A percentile compares a stretch with the other conserved stretches of the same genome.
These are phyloP conservation scores for Coemansia sp. DNA, from an alignment of 192 early-diverging fungal genomes.

Conservation along the genomic window DNA sequence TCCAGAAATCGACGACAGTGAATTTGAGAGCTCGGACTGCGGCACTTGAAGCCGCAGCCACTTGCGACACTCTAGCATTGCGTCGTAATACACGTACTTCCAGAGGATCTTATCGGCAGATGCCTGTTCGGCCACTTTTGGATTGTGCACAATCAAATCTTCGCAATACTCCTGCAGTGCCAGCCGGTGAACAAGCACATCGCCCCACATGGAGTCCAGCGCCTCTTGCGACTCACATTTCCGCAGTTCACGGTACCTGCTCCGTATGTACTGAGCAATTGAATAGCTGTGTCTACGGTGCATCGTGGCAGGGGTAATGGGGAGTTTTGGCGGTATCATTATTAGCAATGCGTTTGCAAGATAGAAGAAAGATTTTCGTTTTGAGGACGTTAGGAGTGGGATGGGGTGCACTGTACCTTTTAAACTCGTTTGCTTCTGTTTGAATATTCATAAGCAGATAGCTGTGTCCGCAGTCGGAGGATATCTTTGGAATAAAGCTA, in stretches of 20 bases:
- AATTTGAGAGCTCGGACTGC: slow-evolving; percentile 28
- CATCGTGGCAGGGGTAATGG: background rate
- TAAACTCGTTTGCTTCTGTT: slow-evolving; percentile 10
- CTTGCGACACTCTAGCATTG: slow-evolving; percentile 46
- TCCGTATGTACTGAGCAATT: slow-evolving; percentile 20
- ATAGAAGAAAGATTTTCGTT: background rate
- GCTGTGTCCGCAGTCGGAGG: background rate
- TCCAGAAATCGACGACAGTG: slow-evolving; percentile 26
- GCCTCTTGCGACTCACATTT: slow-evolving; percentile 21
- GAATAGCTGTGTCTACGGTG: slow-evolving; percentile 23
- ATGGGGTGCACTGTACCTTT: slow-evolving; percentile 9
- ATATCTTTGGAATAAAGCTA: background rate
- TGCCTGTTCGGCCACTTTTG: slow-evolving; percentile 15
- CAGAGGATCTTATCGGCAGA: slow-evolving; percentile 37
- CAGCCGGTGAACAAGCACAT: slow-evolving; percentile 36
- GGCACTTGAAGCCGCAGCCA: slow-evolving; percentile 37
- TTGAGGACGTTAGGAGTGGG: background rate
- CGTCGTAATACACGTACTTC: slow-evolving; percentile 40
- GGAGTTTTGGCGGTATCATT: background rate
- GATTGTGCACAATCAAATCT: slow-evolving; percentile 25
- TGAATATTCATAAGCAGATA: slow-evolving; percentile 8
- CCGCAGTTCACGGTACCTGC: slow-evolving; percentile 28
- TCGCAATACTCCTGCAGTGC: slow-evolving; percentile 39
- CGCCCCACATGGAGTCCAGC: slow-evolving; percentile 42
- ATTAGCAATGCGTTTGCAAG: background rate